Percentiles rank a stretch among this genome's conserved stretches.
Conservation (phyloP, 2,329 filamentous ascomycete genomes). For the Chaetomium olivaceum region DNA sequence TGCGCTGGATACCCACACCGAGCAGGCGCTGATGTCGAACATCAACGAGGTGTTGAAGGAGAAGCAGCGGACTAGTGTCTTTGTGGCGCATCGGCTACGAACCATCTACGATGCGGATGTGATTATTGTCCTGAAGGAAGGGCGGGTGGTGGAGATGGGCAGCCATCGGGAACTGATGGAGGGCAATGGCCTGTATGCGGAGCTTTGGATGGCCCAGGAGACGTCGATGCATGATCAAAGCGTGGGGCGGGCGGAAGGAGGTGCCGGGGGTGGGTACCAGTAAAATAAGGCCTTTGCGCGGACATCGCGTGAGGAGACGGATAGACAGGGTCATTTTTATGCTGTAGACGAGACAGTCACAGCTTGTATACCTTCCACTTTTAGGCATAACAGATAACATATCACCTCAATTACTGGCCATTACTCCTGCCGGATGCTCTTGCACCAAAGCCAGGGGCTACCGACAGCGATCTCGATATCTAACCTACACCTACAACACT, state of each 20-base stretch:
- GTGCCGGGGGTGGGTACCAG: not conserved
- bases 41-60: slow-evolving; percentile 91
- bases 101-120: slow-evolving; percentile 92
- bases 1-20: slow-evolving; percentile 89
- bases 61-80: slow-evolving; percentile 85
- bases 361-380: not conserved
- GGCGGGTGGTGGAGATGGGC: slow-evolving; percentile 81
- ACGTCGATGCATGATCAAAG: slow-evolving; percentile 26
- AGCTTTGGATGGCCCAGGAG: slow-evolving; percentile 70
- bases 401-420: no score
- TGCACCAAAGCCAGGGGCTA: no score
- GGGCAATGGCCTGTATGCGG: slow-evolving; percentile 75
- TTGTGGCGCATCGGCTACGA: slow-evolving; percentile 85
- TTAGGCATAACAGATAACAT: not conserved
- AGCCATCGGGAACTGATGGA: slow-evolving; percentile 84
- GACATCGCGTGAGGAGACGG: not conserved
- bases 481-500: no score
- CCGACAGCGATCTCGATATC: no score
- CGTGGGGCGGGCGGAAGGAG: not conserved
- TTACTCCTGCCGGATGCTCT: no score
- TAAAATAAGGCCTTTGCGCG: not conserved
- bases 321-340: not conserved
- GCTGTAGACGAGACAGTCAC: not conserved
- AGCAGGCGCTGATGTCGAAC: slow-evolving; percentile 84
- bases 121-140: slow-evolving; percentile 87